phyloP scores from a whole-genome alignment of 2,329 filamentous ascomycete genomes.

The Pseudonectria buxi region DNA sequence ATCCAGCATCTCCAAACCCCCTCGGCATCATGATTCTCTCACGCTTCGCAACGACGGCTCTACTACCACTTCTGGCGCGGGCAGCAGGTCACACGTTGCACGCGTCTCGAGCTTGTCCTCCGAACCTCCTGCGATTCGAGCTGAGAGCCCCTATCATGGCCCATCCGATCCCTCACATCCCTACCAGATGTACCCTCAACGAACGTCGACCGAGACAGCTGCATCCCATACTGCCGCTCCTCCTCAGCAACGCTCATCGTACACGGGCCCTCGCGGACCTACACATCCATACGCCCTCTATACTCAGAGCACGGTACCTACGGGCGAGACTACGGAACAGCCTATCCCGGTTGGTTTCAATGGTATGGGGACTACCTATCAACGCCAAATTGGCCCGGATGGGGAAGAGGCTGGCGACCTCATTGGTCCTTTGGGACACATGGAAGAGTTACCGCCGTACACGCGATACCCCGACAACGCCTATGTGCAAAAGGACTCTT shows the following conservation, averaged over 20 bases:
- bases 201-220: slow-evolving; percentile 62
- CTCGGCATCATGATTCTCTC: slow-evolving; percentile 41
- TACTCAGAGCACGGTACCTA: slow-evolving; percentile 62
- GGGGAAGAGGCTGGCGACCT: slow-evolving; percentile 84
- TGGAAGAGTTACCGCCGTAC: slow-evolving; percentile 87
- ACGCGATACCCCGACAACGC: slow-evolving; percentile 77
- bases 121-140: slow-evolving; percentile 31
- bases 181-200: slow-evolving; percentile 78
- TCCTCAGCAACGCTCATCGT: slow-evolving; percentile 34
- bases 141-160: slow-evolving; percentile 62
- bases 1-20: slow-evolving; percentile 52
- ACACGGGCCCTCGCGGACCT: slow-evolving; percentile 57
- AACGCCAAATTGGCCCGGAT: slow-evolving; percentile 66
- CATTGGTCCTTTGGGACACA: slow-evolving; percentile 80
- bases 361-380: slow-evolving; percentile 59
- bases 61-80: slow-evolving; percentile 13
- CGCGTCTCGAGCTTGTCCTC: slow-evolving; percentile 28
- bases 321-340: slow-evolving; percentile 39
- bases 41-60: slow-evolving; percentile 46
- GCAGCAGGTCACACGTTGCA: slow-evolving; percentile 9
- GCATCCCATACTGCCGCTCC: slow-evolving; percentile 59
- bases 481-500: slow-evolving; percentile 31
- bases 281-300: slow-evolving; percentile 86
- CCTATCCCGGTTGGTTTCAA: slow-evolving; percentile 68
- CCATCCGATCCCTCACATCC: slow-evolving; percentile 72